Evolutionary conservation across 495 filamentous ascomycete species (phyloP), one percentile per base, ranked within the genome.

Genomic region (Cairneyella variabilis): DNA sequence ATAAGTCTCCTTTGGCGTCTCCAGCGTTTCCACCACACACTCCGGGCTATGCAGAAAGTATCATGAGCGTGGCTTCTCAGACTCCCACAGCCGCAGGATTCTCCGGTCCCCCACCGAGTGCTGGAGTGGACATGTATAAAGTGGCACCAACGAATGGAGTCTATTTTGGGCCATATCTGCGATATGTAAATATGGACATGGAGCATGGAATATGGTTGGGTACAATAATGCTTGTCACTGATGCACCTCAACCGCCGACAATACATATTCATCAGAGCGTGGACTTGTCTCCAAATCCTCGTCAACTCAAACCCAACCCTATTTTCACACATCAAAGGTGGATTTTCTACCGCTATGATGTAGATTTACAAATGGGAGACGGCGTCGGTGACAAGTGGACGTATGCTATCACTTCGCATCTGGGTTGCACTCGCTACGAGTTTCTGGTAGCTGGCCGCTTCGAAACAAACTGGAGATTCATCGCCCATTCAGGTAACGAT

Each of bases 131-230:
- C 51, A 75, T 95, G 70, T 98, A 95, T 71, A 96, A 93, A 62
- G 80, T 96, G 43, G 83, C 84, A 40, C 91, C 93, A 3, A 95
- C 89, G 1, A 98, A 98, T 54, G 91, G 91, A n/a, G 93, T 97
- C 14, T 98, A 97, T 66, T 97, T 98, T 67, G 93, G 93, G 1
- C 93, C 93, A 0, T 97, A 97, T 66, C 76, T 98, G 37, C 76
- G 91, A 55, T 98, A 98, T 63, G 88, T 89, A 3, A 98, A 98
- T 63, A 97, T 98, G 91, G 89, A 98, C 53, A 61, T 97, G 28
- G 91, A 97, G 64, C 85, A 83, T 60, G 93, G 95, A 2, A 58
- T 91, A 27, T 98, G 93, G 93, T 69, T 92, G 10, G 91, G 90
- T 9, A 78, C 76, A 53, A 77, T 80, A 54, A 63, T 82, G 64